Evolutionary conservation across 257 asterid genomes (phyloP).

Genomic region (Solanum etuberosum): DNA sequence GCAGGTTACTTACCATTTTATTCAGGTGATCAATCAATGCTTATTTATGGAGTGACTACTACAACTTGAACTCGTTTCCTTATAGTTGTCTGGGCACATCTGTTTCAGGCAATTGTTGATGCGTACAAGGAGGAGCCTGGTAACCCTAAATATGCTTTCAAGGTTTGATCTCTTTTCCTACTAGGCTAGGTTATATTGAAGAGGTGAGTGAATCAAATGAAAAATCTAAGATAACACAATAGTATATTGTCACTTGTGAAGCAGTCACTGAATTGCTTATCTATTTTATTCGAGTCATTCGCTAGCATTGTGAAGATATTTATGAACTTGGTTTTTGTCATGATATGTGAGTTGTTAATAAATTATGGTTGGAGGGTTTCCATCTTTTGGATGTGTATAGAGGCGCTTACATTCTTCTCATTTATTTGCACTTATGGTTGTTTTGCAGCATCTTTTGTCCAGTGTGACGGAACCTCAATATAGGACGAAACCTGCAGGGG

Average conservation of each 20-base stretch:
- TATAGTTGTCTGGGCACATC: background rate
- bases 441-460: constrained; percentile 87
- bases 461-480: constrained; percentile 84
- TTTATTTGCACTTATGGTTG: background rate
- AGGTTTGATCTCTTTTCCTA: constrained; percentile 37
- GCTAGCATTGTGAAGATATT: background rate
- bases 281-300: background rate
- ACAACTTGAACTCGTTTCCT: background rate
- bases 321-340: background rate
- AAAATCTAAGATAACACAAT: background rate
- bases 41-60: background rate
- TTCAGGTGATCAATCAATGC: background rate
- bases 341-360: background rate
- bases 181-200: background rate
- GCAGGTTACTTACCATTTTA: background rate
- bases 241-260: background rate
- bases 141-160: constrained; percentile 76
- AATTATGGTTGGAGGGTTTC: background rate
- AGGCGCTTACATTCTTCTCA: background rate
- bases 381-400: constrained; percentile 4
- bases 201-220: background rate
- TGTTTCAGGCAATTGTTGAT: constrained; percentile 66
- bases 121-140: constrained; percentile 92
- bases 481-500: constrained; percentile 80
- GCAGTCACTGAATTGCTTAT: background rate